Percentiles rank a stretch among this genome's conserved stretches.
These are phyloP conservation scores for Chrysopogon serrulatus DNA, from an alignment of 176 grass and related monocot species.

Conservation along the genomic window DNA sequence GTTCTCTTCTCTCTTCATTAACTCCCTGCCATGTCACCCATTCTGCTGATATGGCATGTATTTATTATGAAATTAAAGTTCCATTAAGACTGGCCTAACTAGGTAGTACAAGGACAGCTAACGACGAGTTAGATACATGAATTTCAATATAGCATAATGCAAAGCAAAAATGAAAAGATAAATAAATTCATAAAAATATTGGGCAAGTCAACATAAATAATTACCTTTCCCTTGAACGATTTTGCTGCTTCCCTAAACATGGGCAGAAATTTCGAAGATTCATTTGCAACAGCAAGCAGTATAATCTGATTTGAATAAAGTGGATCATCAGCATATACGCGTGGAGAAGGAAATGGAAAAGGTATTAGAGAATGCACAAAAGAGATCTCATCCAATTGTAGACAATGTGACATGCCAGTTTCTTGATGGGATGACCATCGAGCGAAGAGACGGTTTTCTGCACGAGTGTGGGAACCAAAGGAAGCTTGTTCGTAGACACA, in stretches of 20 bases:
- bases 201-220: background rate
- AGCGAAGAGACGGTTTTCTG: constrained; percentile 32
- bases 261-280: constrained; percentile 44
- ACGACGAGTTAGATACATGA: background rate
- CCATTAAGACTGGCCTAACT: too few relatives aligned
- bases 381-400: background rate
- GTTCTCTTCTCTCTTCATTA: too few relatives aligned
- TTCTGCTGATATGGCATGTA: too few relatives aligned
- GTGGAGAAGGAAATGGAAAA: background rate
- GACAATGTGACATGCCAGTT: constrained; percentile 23
- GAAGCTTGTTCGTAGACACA: constrained; percentile 61
- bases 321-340: background rate
- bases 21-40: too few relatives aligned
- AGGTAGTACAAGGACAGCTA: background rate
- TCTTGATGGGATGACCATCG: constrained; percentile 56
- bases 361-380: background rate
- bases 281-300: constrained; percentile 57
- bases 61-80: too few relatives aligned
- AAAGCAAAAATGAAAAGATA: background rate
- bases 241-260: constrained; percentile 64
- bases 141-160: background rate
- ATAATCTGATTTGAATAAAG: constrained; percentile 44
- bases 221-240: constrained; percentile 76
- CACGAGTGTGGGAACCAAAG: constrained; percentile 48
- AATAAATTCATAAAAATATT: background rate